These are phyloP conservation scores for Anisodus tanguticus DNA, from an alignment of 257 asterid species.

Conservation along the genomic window DNA sequence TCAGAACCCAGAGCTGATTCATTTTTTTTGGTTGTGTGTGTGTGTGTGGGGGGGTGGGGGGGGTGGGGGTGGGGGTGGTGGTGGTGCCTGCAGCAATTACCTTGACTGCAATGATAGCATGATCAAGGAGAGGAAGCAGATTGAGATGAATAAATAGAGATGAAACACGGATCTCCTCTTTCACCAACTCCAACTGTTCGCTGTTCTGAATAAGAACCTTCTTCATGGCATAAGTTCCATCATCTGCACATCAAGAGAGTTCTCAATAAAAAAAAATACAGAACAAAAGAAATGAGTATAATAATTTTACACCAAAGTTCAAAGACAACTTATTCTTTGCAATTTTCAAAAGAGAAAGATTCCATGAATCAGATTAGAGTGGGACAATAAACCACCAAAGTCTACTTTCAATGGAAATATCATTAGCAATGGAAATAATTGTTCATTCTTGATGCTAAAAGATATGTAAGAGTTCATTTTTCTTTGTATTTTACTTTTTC, in stretches of 20 bases:
- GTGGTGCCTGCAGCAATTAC: constrained; percentile 39
- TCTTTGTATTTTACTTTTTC: not conserved
- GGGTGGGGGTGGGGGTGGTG: too few species aligned
- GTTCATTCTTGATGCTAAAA: not conserved
- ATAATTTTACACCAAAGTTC: not conserved
- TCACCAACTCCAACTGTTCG: constrained; percentile 89
- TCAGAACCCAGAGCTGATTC: not conserved
- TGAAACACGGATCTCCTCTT: constrained; percentile 89
- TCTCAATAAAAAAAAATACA: not conserved
- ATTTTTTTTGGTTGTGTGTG: too few species aligned
- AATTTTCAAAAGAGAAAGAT: too few species aligned
- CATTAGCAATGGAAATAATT: not conserved
- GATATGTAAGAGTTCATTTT: not conserved
- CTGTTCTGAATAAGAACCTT: constrained; percentile 87
- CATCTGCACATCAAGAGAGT: constrained; percentile 52
- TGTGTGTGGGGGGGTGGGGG: too few species aligned
- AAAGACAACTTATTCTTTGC: too few species aligned
- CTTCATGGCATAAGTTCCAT: constrained; percentile 99
- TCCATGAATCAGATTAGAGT: too few species aligned
- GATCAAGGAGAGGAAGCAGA: constrained; percentile 98
- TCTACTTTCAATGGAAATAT: too few species aligned
- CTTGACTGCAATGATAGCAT: constrained; percentile 95
- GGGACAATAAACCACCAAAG: not conserved
- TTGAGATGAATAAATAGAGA: constrained; percentile 88
- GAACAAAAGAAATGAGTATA: not conserved